Evolutionary conservation across 2,329 filamentous ascomycete genomes (phyloP).

Genomic region (Xylariaceae sp.): DNA sequence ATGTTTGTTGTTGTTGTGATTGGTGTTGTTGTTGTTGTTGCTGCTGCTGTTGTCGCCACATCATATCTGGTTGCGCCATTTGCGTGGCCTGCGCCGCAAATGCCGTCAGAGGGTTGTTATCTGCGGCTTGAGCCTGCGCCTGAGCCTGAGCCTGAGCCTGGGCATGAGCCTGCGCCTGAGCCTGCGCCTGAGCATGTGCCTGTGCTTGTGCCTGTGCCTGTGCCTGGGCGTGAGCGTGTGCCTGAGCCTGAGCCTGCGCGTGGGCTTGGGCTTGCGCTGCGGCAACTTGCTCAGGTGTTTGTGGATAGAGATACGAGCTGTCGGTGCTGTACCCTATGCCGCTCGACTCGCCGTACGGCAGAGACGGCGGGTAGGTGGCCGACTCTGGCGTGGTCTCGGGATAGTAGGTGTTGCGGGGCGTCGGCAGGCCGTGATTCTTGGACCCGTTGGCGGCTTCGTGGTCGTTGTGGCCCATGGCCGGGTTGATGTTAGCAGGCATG

Average conservation of each 20-base stretch:
- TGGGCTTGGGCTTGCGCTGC: constrained; percentile 15
- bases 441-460: constrained; percentile 14
- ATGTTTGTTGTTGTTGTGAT: no score
- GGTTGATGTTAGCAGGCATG: constrained; percentile 12
- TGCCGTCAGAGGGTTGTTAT: constrained; percentile 21
- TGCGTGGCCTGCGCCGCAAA: constrained; percentile 23
- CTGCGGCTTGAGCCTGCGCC: constrained; percentile 9
- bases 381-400: constrained; percentile 17
- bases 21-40: no score
- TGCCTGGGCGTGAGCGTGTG: constrained; percentile 10
- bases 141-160: constrained; percentile 12
- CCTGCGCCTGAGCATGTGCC: constrained; percentile 19
- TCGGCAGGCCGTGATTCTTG: constrained; percentile 16
- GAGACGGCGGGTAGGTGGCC: constrained; percentile 15
- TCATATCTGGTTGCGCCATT: constrained; percentile 21
- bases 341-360: constrained; percentile 19
- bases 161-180: constrained; percentile 15
- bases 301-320: constrained; percentile 21
- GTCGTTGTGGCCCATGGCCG: constrained; percentile 11
- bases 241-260: constrained; percentile 17
- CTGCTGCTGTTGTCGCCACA: constrained; percentile 23
- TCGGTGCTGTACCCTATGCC: constrained; percentile 20
- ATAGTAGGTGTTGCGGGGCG: constrained; percentile 20
- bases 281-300: constrained; percentile 17
- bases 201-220: constrained; percentile 16